Evolutionary conservation across 345 rosid genomes (phyloP).

Genomic region (Turritis glabra): DNA sequence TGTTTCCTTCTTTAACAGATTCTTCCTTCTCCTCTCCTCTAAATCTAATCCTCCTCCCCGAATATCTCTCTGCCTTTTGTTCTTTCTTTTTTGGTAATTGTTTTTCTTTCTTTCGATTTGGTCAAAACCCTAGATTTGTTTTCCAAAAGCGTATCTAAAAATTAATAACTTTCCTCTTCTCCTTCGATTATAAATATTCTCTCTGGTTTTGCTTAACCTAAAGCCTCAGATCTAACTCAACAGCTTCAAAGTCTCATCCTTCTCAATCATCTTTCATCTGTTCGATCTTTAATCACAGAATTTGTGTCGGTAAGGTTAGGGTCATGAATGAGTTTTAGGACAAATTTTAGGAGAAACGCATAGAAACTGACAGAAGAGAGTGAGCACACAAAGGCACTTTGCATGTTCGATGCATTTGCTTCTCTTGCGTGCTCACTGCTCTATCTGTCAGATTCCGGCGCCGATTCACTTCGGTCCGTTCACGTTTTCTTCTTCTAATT

Average conservation of each 20-base stretch:
- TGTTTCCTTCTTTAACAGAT: conserved; percentile 22
- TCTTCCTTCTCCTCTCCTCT: neutral
- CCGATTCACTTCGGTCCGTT: conserved; percentile 42
- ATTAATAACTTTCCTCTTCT: conserved; percentile 28
- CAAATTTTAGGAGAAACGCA: conserved; percentile 30
- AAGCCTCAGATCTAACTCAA: conserved; percentile 34
- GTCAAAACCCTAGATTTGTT: conserved; percentile 42
- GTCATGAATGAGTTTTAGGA: conserved; percentile 16
- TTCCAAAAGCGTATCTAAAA: conserved; percentile 13
- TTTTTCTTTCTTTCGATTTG: conserved; percentile 9
- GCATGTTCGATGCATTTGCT: conserved; percentile 63
- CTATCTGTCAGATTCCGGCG: conserved; percentile 87
- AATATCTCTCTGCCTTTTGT: conserved; percentile 20
- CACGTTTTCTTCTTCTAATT: conserved; percentile 31
- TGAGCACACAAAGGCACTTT: conserved; percentile 93
- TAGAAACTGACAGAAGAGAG: conserved; percentile 99
- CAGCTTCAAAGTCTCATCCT: conserved; percentile 2
- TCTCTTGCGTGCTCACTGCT: conserved; percentile 92
- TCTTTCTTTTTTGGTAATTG: conserved; percentile 1
- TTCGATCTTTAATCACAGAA: neutral
- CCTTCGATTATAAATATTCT: conserved; percentile 23
- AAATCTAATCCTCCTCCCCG: conserved; percentile 1
- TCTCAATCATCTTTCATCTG: neutral
- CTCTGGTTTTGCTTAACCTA: conserved; percentile 26
- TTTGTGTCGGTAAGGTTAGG: neutral